Base-by-base conservation (phyloP, 1,284 basidiomycete species). In the Entoloma clypeatum region DNA sequence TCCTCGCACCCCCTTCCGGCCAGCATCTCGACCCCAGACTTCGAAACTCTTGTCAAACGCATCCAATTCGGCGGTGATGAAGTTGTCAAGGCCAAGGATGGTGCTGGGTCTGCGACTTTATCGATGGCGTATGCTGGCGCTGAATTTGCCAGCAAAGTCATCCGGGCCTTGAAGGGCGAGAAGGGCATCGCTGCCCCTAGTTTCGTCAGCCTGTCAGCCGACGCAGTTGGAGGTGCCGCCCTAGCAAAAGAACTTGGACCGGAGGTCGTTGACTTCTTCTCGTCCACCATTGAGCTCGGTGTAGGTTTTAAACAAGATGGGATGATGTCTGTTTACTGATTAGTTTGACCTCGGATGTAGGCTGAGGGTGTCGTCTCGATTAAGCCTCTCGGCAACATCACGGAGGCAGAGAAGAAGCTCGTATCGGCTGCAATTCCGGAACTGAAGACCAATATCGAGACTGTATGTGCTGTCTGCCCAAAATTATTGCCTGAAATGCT, bases 41-140 rank as follows among this genome's bases (percentile, higher is more conserved):
- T 79, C 55, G 77, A 81, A 38, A 70, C 74, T 17, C 74, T 96
- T 43, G 73, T 92, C 44, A 74, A 93, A 54, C 85, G 92, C 54
- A 95, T 98, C 62, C 95, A 98, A 69, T 98, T 91, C 59, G 95
- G 95, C 55, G 91, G 91, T 68, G 92, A 95, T 60, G 90, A 94
- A 65, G 87, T 91, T 55, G 87, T 92, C 61, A 78, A 87, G 69
- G 86, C 88, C 40, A 91, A 88, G 76, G 86, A 92, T 57, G 90
- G 90, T 58, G 84, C 86, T 47, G 91, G 91, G 51, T 86, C 82
- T 43, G 91, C 91, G 24, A 94, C 91, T 30, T 79, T 94, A 45
- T 90, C 86, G 39, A 95, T 95, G 91, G 91, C 92, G 7, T 92
- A 91, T 59, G 88, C 91, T 49, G 92, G 92, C 59, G 88, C 88